Evolutionary conservation across 73 alveolate species (phyloP), one percentile per base, ranked within the genome.

Genomic region (Paramecium primaurelia): DNA sequence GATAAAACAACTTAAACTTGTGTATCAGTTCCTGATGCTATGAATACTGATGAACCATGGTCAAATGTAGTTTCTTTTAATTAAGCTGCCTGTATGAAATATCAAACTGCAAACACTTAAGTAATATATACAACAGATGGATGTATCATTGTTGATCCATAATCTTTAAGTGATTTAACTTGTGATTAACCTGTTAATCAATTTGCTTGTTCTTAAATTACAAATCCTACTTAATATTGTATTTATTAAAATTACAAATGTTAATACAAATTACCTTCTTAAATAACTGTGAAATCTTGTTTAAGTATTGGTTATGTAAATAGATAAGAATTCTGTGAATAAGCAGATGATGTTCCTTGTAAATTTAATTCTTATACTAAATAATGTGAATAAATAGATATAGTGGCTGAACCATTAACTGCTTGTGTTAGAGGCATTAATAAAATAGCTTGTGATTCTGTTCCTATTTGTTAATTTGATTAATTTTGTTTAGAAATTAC

Each of bases 251-350:
- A 28, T 64, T 64, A 64, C 26, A 25, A 64, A 32, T 64, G 84
- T 12, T 7, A 64, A 64, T 64, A 64, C 30, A 64, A 28, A 25
- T 1, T 32, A 32, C 47, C 42, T 12, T 32, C 16, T 6, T 16
- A 28, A 7, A 64, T 64, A 18, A 4, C 45, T 18, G 71, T 44
- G 8, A 80, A 80, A 6, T 20, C 75, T 80, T 80, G 91, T 25
- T 18, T 58, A 42, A 42, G 58, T 12, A 25, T 80, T 20, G 44
- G 64, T 20, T 44, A 45, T 25, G 75, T 80, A 22, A 80, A 80
- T 45, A 47, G 91, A 80, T 25, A 45, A 45, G 91, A 80, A 20
- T 80, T 44, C n/a, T 80, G 91, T 22, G 91, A 80, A 44, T 44
- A 45, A 45, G 91, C 58, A 22, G n/a, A 59, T 12, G 91, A 80